Evolutionary conservation across 495 filamentous ascomycete genomes (phyloP), one percentile per base, ranked within the genome.

Genomic region (Tetracladium setigerum): DNA sequence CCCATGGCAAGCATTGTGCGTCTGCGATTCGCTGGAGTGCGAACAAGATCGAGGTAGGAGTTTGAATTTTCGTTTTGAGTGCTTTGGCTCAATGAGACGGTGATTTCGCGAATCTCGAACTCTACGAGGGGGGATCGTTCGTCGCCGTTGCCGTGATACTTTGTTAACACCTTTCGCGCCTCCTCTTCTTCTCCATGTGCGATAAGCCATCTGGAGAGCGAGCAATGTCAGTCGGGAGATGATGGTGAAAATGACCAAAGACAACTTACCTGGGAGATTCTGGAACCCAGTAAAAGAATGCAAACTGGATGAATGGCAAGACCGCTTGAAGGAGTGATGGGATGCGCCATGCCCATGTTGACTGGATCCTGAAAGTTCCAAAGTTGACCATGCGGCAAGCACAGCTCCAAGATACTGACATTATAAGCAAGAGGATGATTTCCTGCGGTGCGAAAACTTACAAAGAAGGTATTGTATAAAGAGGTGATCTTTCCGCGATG

Each of bases 11-110:
- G 63, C 12, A 62, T 36, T 19, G 56, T 42, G 6, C 34, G 34
- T 10, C 9, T 36, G 2, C 34, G 13, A 16, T 36, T 36, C 5
- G 3, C 13, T 59, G 72, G 73, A 45, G 82, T 83, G 38, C 62
- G 63, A 67, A 85, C 64, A 65, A 86, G 78, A 53, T 85, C 81
- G 30, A 58, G 4, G 56, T 71, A 74, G 3, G 34, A 36, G 34
- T n/a, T 36, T 5, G 33, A 32, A 31, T 34, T 17, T 48, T 37
- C 36, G 44, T 41, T 35, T 51, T 47, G 2, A 51, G n/a, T n/a
- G n/a, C n/a, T n/a, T n/a, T n/a, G 38, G 24, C 27, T 11, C 38
- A 52, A 30, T 5, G n/a, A n/a, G n/a, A n/a, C n/a, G n/a, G n/a
- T n/a, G n/a, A 54, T 60, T 41, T 58, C 52, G 17, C 39, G 14